phyloP scores from a whole-genome alignment of 73 alveolate species.

The Tetrahymena borealis region DNA sequence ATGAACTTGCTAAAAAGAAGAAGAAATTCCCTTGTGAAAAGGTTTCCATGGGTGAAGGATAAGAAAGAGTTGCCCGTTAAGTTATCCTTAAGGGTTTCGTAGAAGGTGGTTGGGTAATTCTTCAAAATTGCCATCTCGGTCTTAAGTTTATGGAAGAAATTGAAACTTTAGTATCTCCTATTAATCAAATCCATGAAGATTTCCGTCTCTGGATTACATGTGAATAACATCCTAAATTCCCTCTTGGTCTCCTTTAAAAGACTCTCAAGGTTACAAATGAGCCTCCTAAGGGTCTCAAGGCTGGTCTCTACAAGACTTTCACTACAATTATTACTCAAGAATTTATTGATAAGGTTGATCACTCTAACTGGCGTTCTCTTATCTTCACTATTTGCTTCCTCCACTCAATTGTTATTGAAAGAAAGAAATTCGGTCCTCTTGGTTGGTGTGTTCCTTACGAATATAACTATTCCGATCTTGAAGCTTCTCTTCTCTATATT shows the following conservation, averaged over 20 bases:
- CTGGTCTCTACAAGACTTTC: conserved; percentile 99
- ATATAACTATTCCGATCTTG: conserved; percentile 99
- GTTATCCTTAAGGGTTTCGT: conserved; percentile 91
- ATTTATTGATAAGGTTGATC: conserved; percentile 92
- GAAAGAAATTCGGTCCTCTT: conserved; percentile 98
- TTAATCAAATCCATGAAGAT: conserved; percentile 94
- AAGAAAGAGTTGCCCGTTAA: conserved; percentile 91
- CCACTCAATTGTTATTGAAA: conserved; percentile 95
- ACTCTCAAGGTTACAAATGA: conserved; percentile 99
- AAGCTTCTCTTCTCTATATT: conserved; percentile 95
- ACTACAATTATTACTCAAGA: conserved; percentile 93
- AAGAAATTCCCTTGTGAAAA: conserved; percentile 95
- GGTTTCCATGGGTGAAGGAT: conserved; percentile 99
- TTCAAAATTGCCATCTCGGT: conserved; percentile 98
- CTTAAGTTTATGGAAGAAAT: conserved; percentile 93
- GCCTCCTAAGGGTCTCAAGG: conserved; percentile 99
- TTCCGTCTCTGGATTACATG: conserved; percentile 99
- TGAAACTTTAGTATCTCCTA: conserved; percentile 90
- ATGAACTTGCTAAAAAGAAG: conserved; percentile 98
- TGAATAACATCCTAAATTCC: conserved; percentile 98
- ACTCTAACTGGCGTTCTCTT: conserved; percentile 97
- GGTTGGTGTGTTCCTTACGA: conserved; percentile 99
- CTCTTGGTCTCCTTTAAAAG: conserved; percentile 99
- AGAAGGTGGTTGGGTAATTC: conserved; percentile 97
- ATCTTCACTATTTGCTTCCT: conserved; percentile 96